Percentiles rank a stretch among this genome's conserved stretches.
Evolutionary conservation across 768 basidiomycete species (phyloP).

Genomic region (Guyanaporus albipodus): DNA sequence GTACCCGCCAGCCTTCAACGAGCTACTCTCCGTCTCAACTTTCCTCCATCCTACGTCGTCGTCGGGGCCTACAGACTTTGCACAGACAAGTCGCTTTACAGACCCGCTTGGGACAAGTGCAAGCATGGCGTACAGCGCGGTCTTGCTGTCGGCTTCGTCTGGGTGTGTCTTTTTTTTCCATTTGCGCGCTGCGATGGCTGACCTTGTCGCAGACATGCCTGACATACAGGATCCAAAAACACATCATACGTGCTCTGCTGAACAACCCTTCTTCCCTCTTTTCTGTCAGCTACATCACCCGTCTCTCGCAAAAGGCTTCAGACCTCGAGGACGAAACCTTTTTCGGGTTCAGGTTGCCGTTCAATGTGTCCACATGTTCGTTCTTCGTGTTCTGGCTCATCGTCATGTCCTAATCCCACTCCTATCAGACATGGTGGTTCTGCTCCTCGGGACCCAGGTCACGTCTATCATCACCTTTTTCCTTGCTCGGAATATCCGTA

Average conservation of each 20-base stretch:
- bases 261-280: conserved; percentile 26
- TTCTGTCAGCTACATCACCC: conserved; percentile 25
- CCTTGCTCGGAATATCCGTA: conserved; percentile 74
- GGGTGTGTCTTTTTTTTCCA: neutral
- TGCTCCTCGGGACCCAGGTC: conserved; percentile 71
- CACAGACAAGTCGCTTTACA: conserved; percentile 41
- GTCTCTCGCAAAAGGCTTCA: conserved; percentile 25
- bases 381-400: neutral
- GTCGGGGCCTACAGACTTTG: conserved; percentile 82
- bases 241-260: conserved; percentile 47
- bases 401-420: neutral
- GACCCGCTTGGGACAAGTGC: conserved; percentile 44
- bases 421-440: conserved; percentile 61
- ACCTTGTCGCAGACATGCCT: conserved; percentile 45
- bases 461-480: conserved; percentile 78
- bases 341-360: conserved; percentile 62
- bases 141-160: neutral
- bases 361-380: conserved; percentile 67
- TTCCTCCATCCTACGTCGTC: conserved; percentile 79
- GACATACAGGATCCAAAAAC: conserved; percentile 69
- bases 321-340: conserved; percentile 46
- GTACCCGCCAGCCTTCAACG: conserved; percentile 43
- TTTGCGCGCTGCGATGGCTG: neutral
- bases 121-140: neutral
- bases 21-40: conserved; percentile 46